Percentiles rank a stretch among this genome's conserved stretches.
phyloP scores from a whole-genome alignment of 176 grass and related monocot species.

The Miscanthus lutarioriparius region DNA sequence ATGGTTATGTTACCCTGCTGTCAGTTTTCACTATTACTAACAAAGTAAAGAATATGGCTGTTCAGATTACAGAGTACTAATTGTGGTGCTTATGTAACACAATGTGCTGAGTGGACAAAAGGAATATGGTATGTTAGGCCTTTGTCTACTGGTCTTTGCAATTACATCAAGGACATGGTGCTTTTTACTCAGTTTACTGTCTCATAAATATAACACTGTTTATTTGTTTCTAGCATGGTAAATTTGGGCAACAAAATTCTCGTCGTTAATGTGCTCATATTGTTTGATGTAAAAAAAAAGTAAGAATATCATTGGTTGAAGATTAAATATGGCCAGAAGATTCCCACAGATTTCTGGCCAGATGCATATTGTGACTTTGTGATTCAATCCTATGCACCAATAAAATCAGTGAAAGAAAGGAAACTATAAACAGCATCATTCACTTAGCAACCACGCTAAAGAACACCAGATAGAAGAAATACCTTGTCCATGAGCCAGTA shows the following conservation, averaged over 20 bases:
- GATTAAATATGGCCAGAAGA: background rate
- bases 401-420: background rate
- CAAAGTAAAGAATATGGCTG: background rate
- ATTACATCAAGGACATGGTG: background rate
- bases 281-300: background rate
- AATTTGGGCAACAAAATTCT: background rate
- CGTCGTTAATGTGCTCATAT: background rate
- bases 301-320: background rate
- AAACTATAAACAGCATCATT: background rate
- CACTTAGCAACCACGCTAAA: background rate
- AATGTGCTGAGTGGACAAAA: background rate
- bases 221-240: background rate
- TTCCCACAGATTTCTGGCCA: background rate
- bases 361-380: background rate
- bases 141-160: background rate
- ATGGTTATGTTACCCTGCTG: background rate
- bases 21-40: background rate
- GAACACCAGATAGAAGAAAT: constrained; percentile 34
- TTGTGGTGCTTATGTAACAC: background rate
- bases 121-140: background rate
- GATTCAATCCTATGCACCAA: background rate
- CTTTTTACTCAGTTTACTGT: background rate
- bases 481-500: constrained; percentile 97
- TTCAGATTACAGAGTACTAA: background rate
- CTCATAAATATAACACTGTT: background rate